Evolutionary conservation across 2,329 filamentous ascomycete genomes (phyloP), one percentile per base, ranked within the genome.

Genomic region (Nothophoma quercina): DNA sequence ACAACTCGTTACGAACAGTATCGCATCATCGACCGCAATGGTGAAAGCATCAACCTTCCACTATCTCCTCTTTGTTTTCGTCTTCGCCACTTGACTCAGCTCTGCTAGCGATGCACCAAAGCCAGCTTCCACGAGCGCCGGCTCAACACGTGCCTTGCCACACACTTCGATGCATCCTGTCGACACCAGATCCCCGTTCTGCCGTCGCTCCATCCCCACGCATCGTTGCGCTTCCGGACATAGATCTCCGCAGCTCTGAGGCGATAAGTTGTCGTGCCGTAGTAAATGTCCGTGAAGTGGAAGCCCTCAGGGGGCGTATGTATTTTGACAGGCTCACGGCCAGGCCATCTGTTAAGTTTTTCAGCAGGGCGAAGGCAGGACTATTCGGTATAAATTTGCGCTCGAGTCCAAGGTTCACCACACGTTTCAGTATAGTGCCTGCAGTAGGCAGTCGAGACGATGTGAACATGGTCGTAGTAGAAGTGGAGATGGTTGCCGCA

Each of bases 341-440:
- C 29, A 19, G 35, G 35, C 25, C 25, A 33, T 9, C 9, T 7
- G 16, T 53, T 28, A 43, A 30, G 30, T 10, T 36, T 25, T n/a
- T 40, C 16, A 53, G 36, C 12, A 8, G 5, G 25, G 26, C 9
- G 6, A 41, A 6, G 7, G 19, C n/a, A 9, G 15, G 13, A 4
- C 21, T 26, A 16, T 15, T 29, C 7, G 42, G 36, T 5, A 22
- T 12, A 30, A 53, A 48, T 28, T 43, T 48, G 12, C 36, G 43
- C 36, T 53, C 43, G 18, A 42, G 19, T 39, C 48, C 43, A 10
- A 53, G 38, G n/a, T 5, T 16, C n/a, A n/a, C n/a, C n/a, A n/a
- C n/a, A n/a, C n/a, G n/a, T n/a, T n/a, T n/a, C n/a, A n/a, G n/a
- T n/a, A n/a, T n/a, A n/a, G n/a, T n/a, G n/a, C n/a, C n/a, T n/a